Conservation (phyloP, 148 eudicot species). For the Heliamphora exappendiculata region DNA sequence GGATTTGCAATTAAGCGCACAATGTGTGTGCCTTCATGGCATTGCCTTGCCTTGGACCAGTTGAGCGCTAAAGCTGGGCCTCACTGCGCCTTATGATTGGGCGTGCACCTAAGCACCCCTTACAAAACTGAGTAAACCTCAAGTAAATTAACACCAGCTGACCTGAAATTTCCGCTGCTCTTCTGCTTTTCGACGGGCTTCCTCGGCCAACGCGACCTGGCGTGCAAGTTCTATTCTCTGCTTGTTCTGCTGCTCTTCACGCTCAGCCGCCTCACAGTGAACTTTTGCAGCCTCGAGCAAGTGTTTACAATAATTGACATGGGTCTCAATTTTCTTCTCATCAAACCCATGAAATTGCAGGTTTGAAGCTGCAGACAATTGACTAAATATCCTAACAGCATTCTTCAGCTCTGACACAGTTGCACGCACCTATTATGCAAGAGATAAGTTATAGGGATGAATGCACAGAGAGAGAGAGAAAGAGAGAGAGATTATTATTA, state of each 20-base stretch:
- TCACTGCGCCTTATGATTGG: too few relatives aligned
- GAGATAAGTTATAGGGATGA: not conserved
- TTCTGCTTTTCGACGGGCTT: slow-evolving; percentile 87
- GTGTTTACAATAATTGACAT: slow-evolving; percentile 90
- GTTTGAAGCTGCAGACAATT: slow-evolving; percentile 70
- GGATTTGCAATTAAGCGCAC: too few relatives aligned
- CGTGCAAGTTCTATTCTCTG: slow-evolving; percentile 84
- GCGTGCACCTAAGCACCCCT: too few relatives aligned
- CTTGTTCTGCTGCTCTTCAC: slow-evolving; percentile 71
- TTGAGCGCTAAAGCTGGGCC: too few relatives aligned
- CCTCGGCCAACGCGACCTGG: slow-evolving; percentile 78
- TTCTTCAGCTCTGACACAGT: slow-evolving; percentile 80
- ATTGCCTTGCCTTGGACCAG: too few relatives aligned
- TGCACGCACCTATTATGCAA: slow-evolving; percentile 57
- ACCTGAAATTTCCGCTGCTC: slow-evolving; percentile 89
- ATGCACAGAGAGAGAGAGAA: not conserved
- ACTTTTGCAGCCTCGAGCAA: slow-evolving; percentile 78
- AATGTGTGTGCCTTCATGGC: too few relatives aligned
- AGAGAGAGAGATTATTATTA: not conserved
- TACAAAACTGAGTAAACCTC: too few relatives aligned
- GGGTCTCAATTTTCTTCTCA: slow-evolving; percentile 95
- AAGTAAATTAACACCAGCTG: slow-evolving; percentile 8
- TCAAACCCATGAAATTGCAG: slow-evolving; percentile 89
- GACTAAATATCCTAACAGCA: slow-evolving; percentile 86
- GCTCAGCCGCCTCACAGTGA: slow-evolving; percentile 86